These are phyloP conservation scores for Fusarium falciforme DNA, from an alignment of 2,329 filamentous ascomycete species.

Conservation along the genomic window DNA sequence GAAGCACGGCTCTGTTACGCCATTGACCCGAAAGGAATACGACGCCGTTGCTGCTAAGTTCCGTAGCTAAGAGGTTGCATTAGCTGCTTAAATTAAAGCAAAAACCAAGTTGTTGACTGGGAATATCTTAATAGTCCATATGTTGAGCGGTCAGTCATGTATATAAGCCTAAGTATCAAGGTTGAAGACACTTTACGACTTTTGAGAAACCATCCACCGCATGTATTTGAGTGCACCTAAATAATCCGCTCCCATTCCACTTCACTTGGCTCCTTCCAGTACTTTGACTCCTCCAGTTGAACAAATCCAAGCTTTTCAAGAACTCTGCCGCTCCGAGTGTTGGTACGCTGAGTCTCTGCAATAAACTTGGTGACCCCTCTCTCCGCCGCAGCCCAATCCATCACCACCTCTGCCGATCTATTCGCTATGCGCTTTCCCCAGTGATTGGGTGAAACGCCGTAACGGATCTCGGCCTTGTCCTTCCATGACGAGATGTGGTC, in stretches of 20 bases:
- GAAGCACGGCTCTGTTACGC: slow-evolving; percentile 61
- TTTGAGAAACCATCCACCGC: background rate
- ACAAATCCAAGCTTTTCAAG: background rate
- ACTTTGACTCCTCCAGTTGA: background rate
- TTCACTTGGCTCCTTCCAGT: background rate
- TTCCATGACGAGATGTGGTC: slow-evolving; percentile 20
- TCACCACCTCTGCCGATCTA: slow-evolving; percentile 20
- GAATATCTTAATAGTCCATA: background rate
- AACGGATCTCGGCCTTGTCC: slow-evolving; percentile 36
- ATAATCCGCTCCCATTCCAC: background rate
- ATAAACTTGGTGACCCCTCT: slow-evolving; percentile 28
- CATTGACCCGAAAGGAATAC: slow-evolving; percentile 55
- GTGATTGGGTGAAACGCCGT: slow-evolving; percentile 20
- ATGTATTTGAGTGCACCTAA: background rate
- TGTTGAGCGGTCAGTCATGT: background rate
- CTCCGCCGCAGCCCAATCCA: slow-evolving; percentile 30
- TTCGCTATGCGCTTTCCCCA: slow-evolving; percentile 31
- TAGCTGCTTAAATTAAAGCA: background rate
- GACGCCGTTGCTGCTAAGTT: slow-evolving; percentile 45
- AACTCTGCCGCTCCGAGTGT: slow-evolving; percentile 17
- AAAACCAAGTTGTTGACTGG: background rate
- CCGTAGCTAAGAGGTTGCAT: background rate
- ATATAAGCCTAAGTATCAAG: background rate
- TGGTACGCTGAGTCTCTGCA: slow-evolving; percentile 26
- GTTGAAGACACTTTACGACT: background rate